Base-by-base conservation (phyloP, 2,329 filamentous ascomycete genomes). In the Calonectria montana region DNA sequence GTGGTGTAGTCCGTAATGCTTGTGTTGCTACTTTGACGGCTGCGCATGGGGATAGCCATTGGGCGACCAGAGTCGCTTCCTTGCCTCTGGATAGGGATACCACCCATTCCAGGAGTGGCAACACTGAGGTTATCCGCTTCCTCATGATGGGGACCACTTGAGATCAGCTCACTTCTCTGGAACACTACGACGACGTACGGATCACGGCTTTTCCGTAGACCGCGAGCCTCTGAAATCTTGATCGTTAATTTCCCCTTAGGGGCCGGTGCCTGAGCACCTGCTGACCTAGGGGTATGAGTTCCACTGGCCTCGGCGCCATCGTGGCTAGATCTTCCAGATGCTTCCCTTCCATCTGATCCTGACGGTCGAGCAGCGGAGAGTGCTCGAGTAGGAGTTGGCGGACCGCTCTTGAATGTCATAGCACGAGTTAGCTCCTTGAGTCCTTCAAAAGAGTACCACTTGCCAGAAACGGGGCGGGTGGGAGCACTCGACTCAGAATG, bases 121-220 rank as follows among this genome's bases (percentile, higher is more conserved):
- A 83, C 79, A 45, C 78, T 80, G 27, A 86, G 75, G 70, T 88
- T 80, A 67, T 92, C 90, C 53, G 92, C 91, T 41, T 91, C 88
- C 53, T 93, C 92, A 27, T 87, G 87, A 41, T 92, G 91, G 15
- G 96, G 94, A 2, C 95, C 95, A 68, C 94, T 93, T 1, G 97
- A 98, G 68, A 99, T 98, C 78, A 97, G 93, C 83, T 99, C 97
- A 80, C 96, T 98, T 82, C 95, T 94, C 83, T 99, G 97, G 80
- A 98, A 99, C 29, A 98, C 96, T 71, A 94, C 97, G 13, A 99
- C 95, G 65, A 98, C 94, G 80, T 99, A 99, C 1, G 97, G 97
- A 79, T 98, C 94, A 71, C 92, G 91, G 81, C 95, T 95, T 70
- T 92, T 94, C 72, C 93, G 90, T 65, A 99, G 85, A 12, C 94